Conservation (phyloP, 1,139 yeast species). For the Blastobotrys illinoisensis region DNA sequence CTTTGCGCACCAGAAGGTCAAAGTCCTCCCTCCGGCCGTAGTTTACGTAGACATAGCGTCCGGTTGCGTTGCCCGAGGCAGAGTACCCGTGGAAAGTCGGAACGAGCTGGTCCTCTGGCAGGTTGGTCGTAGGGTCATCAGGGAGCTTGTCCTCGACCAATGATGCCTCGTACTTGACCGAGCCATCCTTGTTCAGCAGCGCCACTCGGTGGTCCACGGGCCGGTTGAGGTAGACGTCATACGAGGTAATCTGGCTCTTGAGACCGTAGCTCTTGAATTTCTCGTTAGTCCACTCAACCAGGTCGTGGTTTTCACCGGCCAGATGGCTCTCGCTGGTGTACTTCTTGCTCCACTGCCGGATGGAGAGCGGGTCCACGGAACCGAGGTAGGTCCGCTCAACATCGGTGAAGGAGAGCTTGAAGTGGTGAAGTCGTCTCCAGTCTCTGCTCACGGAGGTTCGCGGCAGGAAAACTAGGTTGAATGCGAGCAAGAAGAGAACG, state of each 20-base stretch:
- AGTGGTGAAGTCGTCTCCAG: constrained; percentile 60
- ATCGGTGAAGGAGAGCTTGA: constrained; percentile 27
- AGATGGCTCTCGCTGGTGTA: constrained; percentile 62
- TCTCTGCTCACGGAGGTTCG: constrained; percentile 83
- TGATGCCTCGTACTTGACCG: constrained; percentile 53
- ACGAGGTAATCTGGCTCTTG: constrained; percentile 46
- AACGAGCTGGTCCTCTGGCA: constrained; percentile 40
- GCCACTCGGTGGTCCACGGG: constrained; percentile 52
- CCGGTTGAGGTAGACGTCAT: constrained; percentile 55
- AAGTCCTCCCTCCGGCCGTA: constrained; percentile 57
- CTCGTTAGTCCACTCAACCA: constrained; percentile 60
- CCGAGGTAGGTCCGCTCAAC: constrained; percentile 29
- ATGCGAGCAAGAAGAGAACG: constrained; percentile 45
- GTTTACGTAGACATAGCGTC: constrained; percentile 53
- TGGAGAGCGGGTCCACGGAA: constrained; percentile 23
- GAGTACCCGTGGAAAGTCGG: constrained; percentile 67
- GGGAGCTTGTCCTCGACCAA: constrained; percentile 64
- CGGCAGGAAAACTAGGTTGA: constrained; percentile 73
- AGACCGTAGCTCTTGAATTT: constrained; percentile 63
- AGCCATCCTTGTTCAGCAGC: constrained; percentile 35
- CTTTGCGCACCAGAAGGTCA: constrained; percentile 38
- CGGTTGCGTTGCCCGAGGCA: constrained; percentile 63
- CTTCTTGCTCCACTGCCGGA: constrained; percentile 28
- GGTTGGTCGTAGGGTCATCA: constrained; percentile 63
- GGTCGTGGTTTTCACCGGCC: constrained; percentile 61